Evolutionary conservation across 1,284 basidiomycete genomes (phyloP).

Genomic region (Anthracocystis setariae): DNA sequence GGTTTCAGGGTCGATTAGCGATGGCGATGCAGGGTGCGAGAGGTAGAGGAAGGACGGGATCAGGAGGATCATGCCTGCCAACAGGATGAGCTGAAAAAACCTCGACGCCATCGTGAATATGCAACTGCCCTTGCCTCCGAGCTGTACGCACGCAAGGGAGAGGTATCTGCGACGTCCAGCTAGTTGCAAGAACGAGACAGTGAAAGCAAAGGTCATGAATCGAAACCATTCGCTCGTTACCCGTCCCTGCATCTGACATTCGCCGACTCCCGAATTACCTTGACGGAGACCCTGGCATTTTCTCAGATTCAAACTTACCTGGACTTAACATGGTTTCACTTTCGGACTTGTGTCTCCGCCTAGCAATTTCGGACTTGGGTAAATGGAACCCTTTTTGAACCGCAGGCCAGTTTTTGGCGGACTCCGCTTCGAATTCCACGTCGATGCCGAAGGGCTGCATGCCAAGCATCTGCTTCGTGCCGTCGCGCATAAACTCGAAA

Average conservation of each 20-base stretch:
- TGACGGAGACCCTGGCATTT: neutral
- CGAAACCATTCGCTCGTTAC: too few species aligned
- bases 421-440: neutral
- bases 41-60: slow-evolving; percentile 62
- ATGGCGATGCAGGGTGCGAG: slow-evolving; percentile 32
- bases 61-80: slow-evolving; percentile 58
- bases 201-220: too few species aligned
- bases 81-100: slow-evolving; percentile 61
- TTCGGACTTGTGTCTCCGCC: too few species aligned
- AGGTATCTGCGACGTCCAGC: too few species aligned
- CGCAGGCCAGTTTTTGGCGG: too few species aligned
- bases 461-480: slow-evolving; percentile 1
- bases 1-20: slow-evolving; percentile 21
- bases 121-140: neutral
- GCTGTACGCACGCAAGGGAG: too few species aligned
- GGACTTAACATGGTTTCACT: too few species aligned
- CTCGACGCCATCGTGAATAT: slow-evolving; percentile 36
- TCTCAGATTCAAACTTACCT: too few species aligned
- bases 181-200: too few species aligned
- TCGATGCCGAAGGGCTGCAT: slow-evolving; percentile 1
- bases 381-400: too few species aligned
- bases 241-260: neutral
- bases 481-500: neutral
- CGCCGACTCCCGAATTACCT: slow-evolving; percentile 3
- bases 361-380: too few species aligned